phyloP scores from a whole-genome alignment of 2,329 filamentous ascomycete species.

The Exserohilum rostratum region DNA sequence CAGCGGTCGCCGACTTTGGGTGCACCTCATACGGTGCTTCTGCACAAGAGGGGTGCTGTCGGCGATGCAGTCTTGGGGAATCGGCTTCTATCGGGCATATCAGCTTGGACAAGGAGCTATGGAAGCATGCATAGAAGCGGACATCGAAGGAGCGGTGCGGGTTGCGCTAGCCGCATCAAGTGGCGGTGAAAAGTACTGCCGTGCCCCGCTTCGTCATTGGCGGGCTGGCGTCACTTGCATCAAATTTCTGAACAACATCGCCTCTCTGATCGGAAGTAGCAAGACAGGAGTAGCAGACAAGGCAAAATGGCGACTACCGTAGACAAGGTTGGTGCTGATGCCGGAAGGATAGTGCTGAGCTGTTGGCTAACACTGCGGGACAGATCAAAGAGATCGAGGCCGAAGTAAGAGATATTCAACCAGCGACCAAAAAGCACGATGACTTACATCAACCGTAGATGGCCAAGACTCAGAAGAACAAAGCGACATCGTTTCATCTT shows the following conservation, averaged over 20 bases:
- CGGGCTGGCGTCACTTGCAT: constrained; percentile 22
- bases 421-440: constrained; percentile 13
- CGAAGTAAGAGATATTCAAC: constrained; percentile 68
- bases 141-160: constrained; percentile 10
- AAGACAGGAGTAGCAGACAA: constrained; percentile 10
- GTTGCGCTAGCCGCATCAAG: constrained; percentile 2
- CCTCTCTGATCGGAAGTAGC: constrained; percentile 3
- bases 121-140: constrained; percentile 13
- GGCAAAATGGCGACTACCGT: constrained; percentile 91
- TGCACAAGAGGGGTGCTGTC: constrained; percentile 7
- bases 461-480: constrained; percentile 97
- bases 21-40: constrained; percentile 6
- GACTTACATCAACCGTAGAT: constrained; percentile 63
- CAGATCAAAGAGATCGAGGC: constrained; percentile 96
- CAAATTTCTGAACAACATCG: constrained; percentile 38
- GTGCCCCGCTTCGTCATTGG: constrained; percentile 38
- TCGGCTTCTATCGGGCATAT: constrained; percentile 34
- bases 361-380: constrained; percentile 38
- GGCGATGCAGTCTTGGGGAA: constrained; percentile 7
- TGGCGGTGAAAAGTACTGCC: constrained; percentile 23
- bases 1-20: constrained; percentile 22
- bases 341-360: constrained; percentile 33
- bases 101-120: constrained; percentile 18
- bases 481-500: constrained; percentile 90
- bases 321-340: constrained; percentile 73